Conservation (phyloP, 371 early-diverging fungal species). For the Mucor plumbeus region DNA sequence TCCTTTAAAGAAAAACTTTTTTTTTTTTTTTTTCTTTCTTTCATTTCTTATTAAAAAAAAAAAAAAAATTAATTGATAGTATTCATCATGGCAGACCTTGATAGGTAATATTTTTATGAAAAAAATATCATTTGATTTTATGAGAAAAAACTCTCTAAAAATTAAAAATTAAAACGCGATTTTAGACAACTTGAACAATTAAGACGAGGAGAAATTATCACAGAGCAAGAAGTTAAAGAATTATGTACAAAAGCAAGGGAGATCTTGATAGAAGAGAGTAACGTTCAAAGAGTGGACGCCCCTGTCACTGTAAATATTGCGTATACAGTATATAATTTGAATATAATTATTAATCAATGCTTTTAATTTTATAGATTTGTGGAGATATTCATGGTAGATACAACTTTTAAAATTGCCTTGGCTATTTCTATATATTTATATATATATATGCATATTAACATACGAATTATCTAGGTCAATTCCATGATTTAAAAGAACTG, state of each 20-base stretch:
- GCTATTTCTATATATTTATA: no score
- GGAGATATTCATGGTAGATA: conserved; percentile 94
- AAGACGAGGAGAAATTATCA: conserved; percentile 88
- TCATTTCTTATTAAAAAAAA: not conserved
- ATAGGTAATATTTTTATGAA: conserved; percentile 19
- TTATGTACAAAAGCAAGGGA: conserved; percentile 94
- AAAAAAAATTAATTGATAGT: not conserved
- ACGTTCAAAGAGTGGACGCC: conserved; percentile 95
- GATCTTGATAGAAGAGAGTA: conserved; percentile 94
- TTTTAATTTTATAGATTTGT: conserved; percentile 74
- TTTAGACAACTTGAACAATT: conserved; percentile 87
- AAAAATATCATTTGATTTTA: not conserved
- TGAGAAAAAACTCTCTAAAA: not conserved
- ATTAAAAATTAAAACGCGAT: not conserved
- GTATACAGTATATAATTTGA: not conserved
- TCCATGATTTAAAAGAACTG: conserved; percentile 95
- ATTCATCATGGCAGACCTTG: conserved; percentile 26
- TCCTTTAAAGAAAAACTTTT: not conserved
- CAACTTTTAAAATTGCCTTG: not conserved
- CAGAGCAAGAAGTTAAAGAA: conserved; percentile 91
- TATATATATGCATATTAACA: not conserved
- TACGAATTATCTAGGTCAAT: conserved; percentile 71
- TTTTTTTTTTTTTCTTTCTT: not conserved
- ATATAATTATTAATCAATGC: not conserved
- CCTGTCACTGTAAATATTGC: conserved; percentile 88